Percentiles rank a stretch among this genome's conserved stretches.
Evolutionary conservation across 2,329 filamentous ascomycete genomes (phyloP).

Genomic region (Diaporthe ilicicola): DNA sequence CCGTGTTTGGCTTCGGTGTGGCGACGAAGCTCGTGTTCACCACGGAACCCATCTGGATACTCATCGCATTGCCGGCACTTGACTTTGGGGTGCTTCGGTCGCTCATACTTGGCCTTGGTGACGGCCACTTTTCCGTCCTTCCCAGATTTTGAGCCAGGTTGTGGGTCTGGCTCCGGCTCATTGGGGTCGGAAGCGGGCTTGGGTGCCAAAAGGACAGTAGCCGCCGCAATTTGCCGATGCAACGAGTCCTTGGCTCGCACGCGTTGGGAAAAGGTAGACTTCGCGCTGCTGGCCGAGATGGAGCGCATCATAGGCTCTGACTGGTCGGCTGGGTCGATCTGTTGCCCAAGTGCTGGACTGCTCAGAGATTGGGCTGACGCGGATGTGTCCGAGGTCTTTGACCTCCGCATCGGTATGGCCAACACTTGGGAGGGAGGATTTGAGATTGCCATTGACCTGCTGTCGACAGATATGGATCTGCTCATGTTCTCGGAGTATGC

Average conservation of each 20-base stretch:
- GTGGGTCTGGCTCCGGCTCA: slow-evolving; percentile 35
- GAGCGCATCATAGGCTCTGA: slow-evolving; percentile 22
- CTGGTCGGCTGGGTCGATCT: neutral
- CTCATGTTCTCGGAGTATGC: slow-evolving; percentile 47
- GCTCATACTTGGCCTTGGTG: slow-evolving; percentile 57
- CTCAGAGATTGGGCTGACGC: neutral
- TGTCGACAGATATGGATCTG: slow-evolving; percentile 48
- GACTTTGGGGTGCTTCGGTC: slow-evolving; percentile 76
- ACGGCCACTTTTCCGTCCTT: slow-evolving; percentile 55
- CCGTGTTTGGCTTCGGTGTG: slow-evolving; percentile 74
- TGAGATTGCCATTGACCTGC: slow-evolving; percentile 15
- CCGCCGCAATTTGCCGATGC: slow-evolving; percentile 52
- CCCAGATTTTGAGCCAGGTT: slow-evolving; percentile 38
- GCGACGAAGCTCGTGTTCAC: slow-evolving; percentile 81
- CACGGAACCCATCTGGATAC: slow-evolving; percentile 81
- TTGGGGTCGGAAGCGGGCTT: slow-evolving; percentile 49
- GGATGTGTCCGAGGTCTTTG: slow-evolving; percentile 15
- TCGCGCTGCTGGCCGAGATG: slow-evolving; percentile 36
- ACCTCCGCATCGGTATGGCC: slow-evolving; percentile 22
- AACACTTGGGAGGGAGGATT: neutral
- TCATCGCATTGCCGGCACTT: slow-evolving; percentile 76
- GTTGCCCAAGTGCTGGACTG: slow-evolving; percentile 19
- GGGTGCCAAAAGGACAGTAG: slow-evolving; percentile 49
- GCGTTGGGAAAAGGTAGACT: slow-evolving; percentile 55
- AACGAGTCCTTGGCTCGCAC: slow-evolving; percentile 58